phyloP scores from a whole-genome alignment of 352 stramenopile genomes.

The Pythium rhizo-oryzae region DNA sequence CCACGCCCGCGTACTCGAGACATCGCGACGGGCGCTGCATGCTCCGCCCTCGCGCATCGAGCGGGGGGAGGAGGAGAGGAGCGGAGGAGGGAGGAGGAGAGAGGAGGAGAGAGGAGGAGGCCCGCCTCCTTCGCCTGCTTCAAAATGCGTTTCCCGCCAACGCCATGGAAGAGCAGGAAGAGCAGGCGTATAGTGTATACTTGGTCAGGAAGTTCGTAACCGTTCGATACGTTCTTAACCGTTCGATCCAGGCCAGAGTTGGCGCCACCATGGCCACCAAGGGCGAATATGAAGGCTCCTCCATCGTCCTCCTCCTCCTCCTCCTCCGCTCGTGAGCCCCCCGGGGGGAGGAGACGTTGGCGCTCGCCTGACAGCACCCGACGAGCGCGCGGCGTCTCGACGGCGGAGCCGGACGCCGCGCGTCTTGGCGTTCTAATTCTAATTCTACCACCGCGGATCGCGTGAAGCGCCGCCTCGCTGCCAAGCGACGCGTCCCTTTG shows the following conservation, averaged over 20 bases:
- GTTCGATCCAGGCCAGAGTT: background rate
- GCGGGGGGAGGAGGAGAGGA: constrained; percentile 2
- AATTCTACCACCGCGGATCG: no score
- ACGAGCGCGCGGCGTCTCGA: no score
- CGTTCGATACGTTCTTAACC: constrained; percentile 16
- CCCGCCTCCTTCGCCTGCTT: constrained; percentile 1
- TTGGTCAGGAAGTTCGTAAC: constrained; percentile 18
- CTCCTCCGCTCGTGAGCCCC: no score
- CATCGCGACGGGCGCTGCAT: constrained; percentile 28
- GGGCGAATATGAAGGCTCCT: no score
- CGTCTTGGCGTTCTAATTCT: no score
- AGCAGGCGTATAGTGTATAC: constrained; percentile 15
- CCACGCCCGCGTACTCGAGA: constrained; percentile 63
- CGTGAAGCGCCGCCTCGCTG: background rate
- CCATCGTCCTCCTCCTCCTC: no score
- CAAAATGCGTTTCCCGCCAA: constrained; percentile 27
- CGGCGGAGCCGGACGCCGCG: no score
- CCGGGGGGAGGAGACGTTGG: no score
- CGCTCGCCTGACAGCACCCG: no score
- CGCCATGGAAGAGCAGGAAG: background rate
- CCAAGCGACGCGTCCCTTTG: constrained; percentile 2
- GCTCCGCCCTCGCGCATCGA: constrained; percentile 13
- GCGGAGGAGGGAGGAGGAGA: background rate
- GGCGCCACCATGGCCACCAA: no score
- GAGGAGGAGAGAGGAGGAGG: background rate